Evolutionary conservation across 176 grass and related monocot genomes (phyloP).

Genomic region (Hsuehochloa calcarea): DNA sequence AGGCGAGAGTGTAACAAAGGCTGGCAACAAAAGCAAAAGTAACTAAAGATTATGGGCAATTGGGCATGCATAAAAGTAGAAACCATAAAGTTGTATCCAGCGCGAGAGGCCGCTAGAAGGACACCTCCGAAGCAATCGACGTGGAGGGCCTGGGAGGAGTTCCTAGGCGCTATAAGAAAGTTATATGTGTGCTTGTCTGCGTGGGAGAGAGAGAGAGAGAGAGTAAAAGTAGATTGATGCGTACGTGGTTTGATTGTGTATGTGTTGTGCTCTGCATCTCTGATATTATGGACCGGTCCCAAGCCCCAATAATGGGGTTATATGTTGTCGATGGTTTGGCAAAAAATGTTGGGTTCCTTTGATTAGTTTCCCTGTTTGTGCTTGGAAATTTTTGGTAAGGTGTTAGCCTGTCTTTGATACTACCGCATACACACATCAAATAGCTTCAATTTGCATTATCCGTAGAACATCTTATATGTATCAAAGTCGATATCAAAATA

Average conservation of each 20-base stretch:
- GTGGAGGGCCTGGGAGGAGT: too few species aligned
- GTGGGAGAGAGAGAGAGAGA: too few species aligned
- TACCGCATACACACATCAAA: too few species aligned
- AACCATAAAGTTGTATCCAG: neutral
- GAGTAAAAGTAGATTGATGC: neutral
- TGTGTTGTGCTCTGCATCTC: neutral
- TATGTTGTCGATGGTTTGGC: neutral
- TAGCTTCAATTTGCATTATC: too few species aligned
- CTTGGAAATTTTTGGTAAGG: neutral
- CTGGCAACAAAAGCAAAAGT: constrained; percentile 19
- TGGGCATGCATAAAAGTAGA: constrained; percentile 7
- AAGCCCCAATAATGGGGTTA: neutral
- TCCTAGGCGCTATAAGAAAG: too few species aligned
- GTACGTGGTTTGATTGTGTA: neutral
- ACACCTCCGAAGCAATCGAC: too few species aligned
- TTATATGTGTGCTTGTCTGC: neutral
- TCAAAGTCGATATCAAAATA: too few species aligned
- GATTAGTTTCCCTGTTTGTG: neutral
- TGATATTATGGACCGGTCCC: neutral
- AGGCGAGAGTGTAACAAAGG: neutral
- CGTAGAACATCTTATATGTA: too few species aligned
- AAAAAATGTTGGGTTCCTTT: neutral
- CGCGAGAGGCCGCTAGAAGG: too few species aligned
- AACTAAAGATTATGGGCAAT: constrained; percentile 25
- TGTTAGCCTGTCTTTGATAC: neutral